Percentiles rank a stretch among this genome's conserved stretches.
Conservation (phyloP, 495 filamentous ascomycete genomes). For the Pseudevernia furfuracea region DNA sequence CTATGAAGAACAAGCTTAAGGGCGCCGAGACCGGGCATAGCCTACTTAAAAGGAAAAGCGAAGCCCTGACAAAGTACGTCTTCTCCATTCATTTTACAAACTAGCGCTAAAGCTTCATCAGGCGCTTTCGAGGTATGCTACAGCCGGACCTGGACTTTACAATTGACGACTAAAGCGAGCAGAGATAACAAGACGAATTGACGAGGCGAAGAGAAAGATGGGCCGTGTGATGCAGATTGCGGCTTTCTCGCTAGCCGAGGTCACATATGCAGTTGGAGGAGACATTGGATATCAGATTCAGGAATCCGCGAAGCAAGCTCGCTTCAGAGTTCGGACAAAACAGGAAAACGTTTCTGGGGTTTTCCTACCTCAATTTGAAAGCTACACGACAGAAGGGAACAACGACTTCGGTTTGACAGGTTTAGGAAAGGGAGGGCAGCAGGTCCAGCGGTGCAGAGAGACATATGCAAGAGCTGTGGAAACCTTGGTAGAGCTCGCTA, state of each 20-base stretch:
- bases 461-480: slow-evolving; percentile 97
- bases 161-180: slow-evolving; percentile 1
- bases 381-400: slow-evolving; percentile 73
- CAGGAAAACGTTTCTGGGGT: slow-evolving; percentile 99
- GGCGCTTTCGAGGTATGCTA: slow-evolving; percentile 73
- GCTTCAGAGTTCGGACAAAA: slow-evolving; percentile 85
- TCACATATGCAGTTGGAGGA: slow-evolving; percentile 93
- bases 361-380: slow-evolving; percentile 86
- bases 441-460: slow-evolving; percentile 89
- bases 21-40: slow-evolving; percentile 86
- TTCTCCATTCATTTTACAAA: slow-evolving; percentile 19
- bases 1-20: slow-evolving; percentile 99
- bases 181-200: slow-evolving; percentile 96
- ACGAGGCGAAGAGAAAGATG: slow-evolving; percentile 99
- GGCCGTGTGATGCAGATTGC: slow-evolving; percentile 98
- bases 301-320: slow-evolving; percentile 84
- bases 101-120: slow-evolving; percentile 32
- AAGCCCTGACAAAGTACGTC: slow-evolving; percentile 77
- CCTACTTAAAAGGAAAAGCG: slow-evolving; percentile 84
- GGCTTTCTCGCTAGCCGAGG: slow-evolving; percentile 94
- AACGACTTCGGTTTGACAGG: slow-evolving; percentile 96
- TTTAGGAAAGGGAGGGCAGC: slow-evolving; percentile 93
- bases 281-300: slow-evolving; percentile 96
- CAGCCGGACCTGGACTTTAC: slow-evolving; percentile 18
- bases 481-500: slow-evolving; percentile 91